These are phyloP conservation scores for Blastobotrys robertii DNA, from an alignment of 805 yeast species.

Conservation along the genomic window DNA sequence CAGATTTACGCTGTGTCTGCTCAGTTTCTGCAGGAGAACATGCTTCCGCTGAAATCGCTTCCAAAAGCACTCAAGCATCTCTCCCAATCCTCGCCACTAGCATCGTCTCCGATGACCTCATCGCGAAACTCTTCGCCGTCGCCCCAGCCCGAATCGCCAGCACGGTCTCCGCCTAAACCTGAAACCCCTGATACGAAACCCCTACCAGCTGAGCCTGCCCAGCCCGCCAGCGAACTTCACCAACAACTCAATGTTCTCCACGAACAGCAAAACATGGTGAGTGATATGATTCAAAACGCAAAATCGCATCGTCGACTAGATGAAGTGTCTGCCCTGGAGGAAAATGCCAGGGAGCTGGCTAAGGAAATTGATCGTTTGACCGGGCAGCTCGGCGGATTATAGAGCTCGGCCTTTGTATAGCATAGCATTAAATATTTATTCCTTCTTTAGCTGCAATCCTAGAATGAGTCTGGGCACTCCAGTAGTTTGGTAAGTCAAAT, in stretches of 20 bases:
- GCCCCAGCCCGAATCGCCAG: background rate
- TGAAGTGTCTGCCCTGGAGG: constrained; percentile 52
- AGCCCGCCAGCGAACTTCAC: constrained; percentile 30
- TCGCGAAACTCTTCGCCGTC: background rate
- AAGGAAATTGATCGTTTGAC: constrained; percentile 25
- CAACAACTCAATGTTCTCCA: constrained; percentile 78
- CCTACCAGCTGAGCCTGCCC: constrained; percentile 2
- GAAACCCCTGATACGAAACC: background rate
- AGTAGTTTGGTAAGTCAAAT: too few relatives aligned
- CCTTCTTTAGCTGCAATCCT: too few relatives aligned
- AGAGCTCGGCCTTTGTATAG: too few relatives aligned
- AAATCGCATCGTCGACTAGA: constrained; percentile 67
- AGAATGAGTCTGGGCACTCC: too few relatives aligned
- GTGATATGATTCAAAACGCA: constrained; percentile 50
- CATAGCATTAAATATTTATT: too few relatives aligned
- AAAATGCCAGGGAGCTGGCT: constrained; percentile 48
- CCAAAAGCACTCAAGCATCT: constrained; percentile 35
- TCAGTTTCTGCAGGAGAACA: constrained; percentile 53
- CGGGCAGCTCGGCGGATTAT: too few relatives aligned
- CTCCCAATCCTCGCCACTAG: background rate
- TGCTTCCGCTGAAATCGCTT: constrained; percentile 52
- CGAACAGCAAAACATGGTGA: constrained; percentile 71
- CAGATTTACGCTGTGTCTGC: constrained; percentile 51
- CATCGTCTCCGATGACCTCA: constrained; percentile 2
- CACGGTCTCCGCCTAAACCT: background rate